Percentiles rank a stretch among this genome's conserved stretches.
Conservation (phyloP, 2,329 filamentous ascomycete species). For the Cladorrhinum sp. region DNA sequence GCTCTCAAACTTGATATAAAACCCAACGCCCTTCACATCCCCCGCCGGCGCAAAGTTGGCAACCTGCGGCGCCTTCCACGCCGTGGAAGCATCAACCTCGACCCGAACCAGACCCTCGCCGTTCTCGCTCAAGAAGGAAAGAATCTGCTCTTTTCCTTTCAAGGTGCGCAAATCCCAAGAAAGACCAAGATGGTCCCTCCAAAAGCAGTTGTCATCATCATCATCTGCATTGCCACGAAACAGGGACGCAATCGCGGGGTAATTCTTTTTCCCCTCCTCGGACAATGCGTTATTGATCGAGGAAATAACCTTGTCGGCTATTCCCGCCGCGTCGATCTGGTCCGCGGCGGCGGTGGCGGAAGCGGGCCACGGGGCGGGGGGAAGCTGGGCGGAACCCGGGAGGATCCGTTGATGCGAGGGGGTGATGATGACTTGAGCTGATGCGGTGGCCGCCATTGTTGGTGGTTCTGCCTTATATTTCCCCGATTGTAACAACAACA, state of each 20-base stretch:
- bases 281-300: slow-evolving; percentile 40
- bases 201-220: slow-evolving; percentile 39
- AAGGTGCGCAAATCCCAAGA: slow-evolving; percentile 55
- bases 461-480: background rate
- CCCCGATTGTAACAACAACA: too few species aligned
- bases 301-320: slow-evolving; percentile 37
- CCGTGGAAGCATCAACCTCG: slow-evolving; percentile 36
- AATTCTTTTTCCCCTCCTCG: slow-evolving; percentile 33
- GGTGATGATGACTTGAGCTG: background rate
- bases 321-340: slow-evolving; percentile 34
- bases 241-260: slow-evolving; percentile 36
- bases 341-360: slow-evolving; percentile 31
- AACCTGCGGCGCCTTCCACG: slow-evolving; percentile 39
- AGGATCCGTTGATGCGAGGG: slow-evolving; percentile 31
- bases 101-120: background rate
- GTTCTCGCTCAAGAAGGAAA: slow-evolving; percentile 30
- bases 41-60: slow-evolving; percentile 42
- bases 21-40: slow-evolving; percentile 46
- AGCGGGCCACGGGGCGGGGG: slow-evolving; percentile 41
- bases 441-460: background rate
- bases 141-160: slow-evolving; percentile 43
- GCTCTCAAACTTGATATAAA: slow-evolving; percentile 48
- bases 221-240: slow-evolving; percentile 33
- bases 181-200: slow-evolving; percentile 56
- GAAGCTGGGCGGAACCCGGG: slow-evolving; percentile 37